Evolutionary conservation across 257 asterid species (phyloP).

Genomic region (Phtheirospermum japonicum): DNA sequence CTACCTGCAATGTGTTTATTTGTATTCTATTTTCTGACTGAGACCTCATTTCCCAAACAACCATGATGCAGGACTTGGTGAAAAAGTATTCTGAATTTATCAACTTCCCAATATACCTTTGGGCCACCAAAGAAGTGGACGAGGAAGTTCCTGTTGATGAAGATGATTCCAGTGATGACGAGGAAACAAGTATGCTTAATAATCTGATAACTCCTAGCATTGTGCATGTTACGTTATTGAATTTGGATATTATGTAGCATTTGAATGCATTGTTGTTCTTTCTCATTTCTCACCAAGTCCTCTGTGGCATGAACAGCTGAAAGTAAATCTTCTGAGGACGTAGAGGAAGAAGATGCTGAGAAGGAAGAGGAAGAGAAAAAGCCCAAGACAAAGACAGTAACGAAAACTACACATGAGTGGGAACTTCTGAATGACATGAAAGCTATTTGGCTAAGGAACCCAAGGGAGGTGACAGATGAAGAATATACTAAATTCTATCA

Average conservation of each 20-base stretch:
- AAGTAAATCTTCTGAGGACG: slow-evolving; percentile 60
- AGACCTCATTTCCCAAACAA: slow-evolving; percentile 3
- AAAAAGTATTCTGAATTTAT: slow-evolving; percentile 85
- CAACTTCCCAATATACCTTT: slow-evolving; percentile 83
- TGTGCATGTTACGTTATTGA: slow-evolving; percentile 3
- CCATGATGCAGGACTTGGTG: slow-evolving; percentile 67
- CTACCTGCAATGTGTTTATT: neutral
- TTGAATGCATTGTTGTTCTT: neutral
- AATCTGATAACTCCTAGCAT: slow-evolving; percentile 7
- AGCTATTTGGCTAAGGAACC: slow-evolving; percentile 90
- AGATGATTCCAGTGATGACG: slow-evolving; percentile 68
- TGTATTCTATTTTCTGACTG: slow-evolving; percentile 1
- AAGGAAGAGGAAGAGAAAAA: slow-evolving; percentile 72
- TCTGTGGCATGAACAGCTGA: slow-evolving; percentile 55
- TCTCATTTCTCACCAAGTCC: slow-evolving; percentile 21
- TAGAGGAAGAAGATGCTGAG: slow-evolving; percentile 66
- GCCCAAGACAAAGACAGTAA: slow-evolving; percentile 71
- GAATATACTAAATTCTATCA: slow-evolving; percentile 81
- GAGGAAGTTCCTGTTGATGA: slow-evolving; percentile 92
- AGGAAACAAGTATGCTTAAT: slow-evolving; percentile 53
- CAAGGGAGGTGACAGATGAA: slow-evolving; percentile 91
- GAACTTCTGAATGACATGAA: slow-evolving; percentile 87
- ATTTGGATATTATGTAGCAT: neutral
- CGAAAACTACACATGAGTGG: slow-evolving; percentile 82
- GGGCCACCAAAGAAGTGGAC: slow-evolving; percentile 91